Evolutionary conservation across 2,329 filamentous ascomycete genomes (phyloP).

Genomic region (Xylariaceae sp.): DNA sequence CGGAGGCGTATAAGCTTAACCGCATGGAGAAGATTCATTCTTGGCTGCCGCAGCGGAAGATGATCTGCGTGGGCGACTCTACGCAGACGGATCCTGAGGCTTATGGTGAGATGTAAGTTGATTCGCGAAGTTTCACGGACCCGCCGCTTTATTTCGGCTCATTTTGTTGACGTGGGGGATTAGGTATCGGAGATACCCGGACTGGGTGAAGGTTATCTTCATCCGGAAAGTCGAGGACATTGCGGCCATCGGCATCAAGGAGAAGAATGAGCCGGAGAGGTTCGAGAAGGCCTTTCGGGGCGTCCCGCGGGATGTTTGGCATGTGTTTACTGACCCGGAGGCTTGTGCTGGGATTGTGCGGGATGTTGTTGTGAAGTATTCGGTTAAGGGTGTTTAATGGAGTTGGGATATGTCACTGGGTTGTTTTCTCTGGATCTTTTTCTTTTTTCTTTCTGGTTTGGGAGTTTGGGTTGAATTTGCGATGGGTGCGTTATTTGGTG

Average conservation of each 20-base stretch:
- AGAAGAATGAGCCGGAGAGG: constrained; percentile 67
- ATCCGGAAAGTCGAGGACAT: constrained; percentile 81
- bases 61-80: constrained; percentile 84
- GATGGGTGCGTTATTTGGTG: too few species aligned
- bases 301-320: constrained; percentile 68
- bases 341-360: constrained; percentile 52
- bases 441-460: not conserved
- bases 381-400: not conserved
- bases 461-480: not conserved
- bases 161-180: constrained; percentile 11
- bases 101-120: constrained; percentile 72
- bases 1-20: constrained; percentile 79
- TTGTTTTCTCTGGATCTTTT: not conserved
- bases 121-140: not conserved
- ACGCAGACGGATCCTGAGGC: constrained; percentile 89
- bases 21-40: constrained; percentile 72
- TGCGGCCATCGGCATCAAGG: constrained; percentile 62
- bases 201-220: constrained; percentile 78
- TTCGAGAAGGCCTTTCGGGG: constrained; percentile 81
- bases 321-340: constrained; percentile 72
- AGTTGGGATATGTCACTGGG: not conserved
- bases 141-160: not conserved
- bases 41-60: constrained; percentile 74
- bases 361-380: constrained; percentile 26
- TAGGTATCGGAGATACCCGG: constrained; percentile 60